Percentiles rank a stretch among this genome's conserved stretches.
phyloP scores from a whole-genome alignment of 495 filamentous ascomycete genomes.

The Echria macrotheca region DNA sequence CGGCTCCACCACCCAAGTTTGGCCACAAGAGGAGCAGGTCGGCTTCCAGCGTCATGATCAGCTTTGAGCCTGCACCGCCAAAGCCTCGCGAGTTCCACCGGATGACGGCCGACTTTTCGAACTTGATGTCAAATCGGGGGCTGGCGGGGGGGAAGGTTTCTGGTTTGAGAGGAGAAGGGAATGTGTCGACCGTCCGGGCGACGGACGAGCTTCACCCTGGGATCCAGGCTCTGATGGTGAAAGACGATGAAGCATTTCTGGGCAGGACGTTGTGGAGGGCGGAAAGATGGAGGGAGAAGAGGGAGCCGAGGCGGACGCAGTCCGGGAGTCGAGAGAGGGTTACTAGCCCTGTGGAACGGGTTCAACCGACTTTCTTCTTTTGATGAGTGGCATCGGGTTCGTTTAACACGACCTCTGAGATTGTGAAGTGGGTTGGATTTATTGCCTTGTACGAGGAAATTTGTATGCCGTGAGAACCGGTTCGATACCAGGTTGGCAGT shows the following conservation, averaged over 20 bases:
- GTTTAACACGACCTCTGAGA: too few species aligned
- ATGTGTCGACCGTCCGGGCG: too few species aligned
- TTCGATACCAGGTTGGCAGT: slow-evolving; percentile 2
- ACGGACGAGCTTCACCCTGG: slow-evolving; percentile 8
- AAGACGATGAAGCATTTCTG: slow-evolving; percentile 11
- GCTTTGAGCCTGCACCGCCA: not conserved
- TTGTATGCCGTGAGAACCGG: too few species aligned
- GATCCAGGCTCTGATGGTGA: slow-evolving; percentile 4
- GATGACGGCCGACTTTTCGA: not conserved
- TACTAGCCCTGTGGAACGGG: not conserved
- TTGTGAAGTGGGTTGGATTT: too few species aligned
- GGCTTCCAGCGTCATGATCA: not conserved
- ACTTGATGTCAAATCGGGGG: not conserved
- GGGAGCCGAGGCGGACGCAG: not conserved
- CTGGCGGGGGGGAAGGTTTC: too few species aligned
- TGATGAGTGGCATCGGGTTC: too few species aligned
- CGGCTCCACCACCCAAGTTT: not conserved
- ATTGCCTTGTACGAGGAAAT: too few species aligned
- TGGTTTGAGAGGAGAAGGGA: too few species aligned
- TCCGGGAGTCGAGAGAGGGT: not conserved
- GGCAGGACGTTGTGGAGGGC: slow-evolving; percentile 4
- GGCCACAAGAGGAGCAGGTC: slow-evolving; percentile 9
- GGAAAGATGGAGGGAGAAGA: slow-evolving; percentile 8
- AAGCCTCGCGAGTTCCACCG: not conserved
- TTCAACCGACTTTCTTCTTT: slow-evolving; percentile 4